A percentile compares a stretch with the other conserved stretches of the same genome.
Evolutionary conservation across 202 grass and related monocot genomes (phyloP).

Genomic region (Musa balbisiana): DNA sequence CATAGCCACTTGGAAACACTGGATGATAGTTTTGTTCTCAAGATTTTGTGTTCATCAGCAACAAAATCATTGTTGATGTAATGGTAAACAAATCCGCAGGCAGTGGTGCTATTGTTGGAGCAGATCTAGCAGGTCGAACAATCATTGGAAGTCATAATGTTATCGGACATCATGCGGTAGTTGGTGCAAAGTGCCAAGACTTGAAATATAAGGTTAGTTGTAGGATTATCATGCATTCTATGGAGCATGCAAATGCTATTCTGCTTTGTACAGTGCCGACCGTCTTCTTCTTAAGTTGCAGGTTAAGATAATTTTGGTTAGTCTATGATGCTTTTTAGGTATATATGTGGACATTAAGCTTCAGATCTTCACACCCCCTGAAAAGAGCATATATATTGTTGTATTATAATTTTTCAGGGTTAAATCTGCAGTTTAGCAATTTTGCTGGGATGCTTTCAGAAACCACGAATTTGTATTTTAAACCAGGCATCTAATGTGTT

Average conservation of each 20-base stretch:
- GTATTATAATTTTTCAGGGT: neutral
- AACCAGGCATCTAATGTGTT: conserved; percentile 14
- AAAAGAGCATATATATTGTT: neutral
- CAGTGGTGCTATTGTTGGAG: conserved; percentile 91
- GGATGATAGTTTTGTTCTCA: neutral
- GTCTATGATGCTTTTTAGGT: neutral
- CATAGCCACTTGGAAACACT: too few relatives aligned
- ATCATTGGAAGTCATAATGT: conserved; percentile 68
- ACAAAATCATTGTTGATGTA: conserved; percentile 11
- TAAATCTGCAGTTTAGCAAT: neutral
- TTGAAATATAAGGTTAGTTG: conserved; percentile 85
- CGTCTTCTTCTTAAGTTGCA: neutral
- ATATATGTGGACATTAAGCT: neutral
- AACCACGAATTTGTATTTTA: conserved; percentile 17
- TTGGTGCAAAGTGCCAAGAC: conserved; percentile 89
- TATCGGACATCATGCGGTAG: conserved; percentile 63
- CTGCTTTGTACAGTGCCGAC: neutral
- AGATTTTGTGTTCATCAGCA: too few relatives aligned
- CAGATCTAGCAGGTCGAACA: conserved; percentile 62
- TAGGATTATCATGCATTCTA: neutral
- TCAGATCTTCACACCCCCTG: neutral
- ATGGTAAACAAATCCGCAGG: conserved; percentile 37
- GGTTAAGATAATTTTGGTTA: neutral
- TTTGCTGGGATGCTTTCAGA: neutral
- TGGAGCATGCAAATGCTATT: neutral